Base-by-base conservation (phyloP, 306 rosid species). In the Acmispon strigosus region DNA sequence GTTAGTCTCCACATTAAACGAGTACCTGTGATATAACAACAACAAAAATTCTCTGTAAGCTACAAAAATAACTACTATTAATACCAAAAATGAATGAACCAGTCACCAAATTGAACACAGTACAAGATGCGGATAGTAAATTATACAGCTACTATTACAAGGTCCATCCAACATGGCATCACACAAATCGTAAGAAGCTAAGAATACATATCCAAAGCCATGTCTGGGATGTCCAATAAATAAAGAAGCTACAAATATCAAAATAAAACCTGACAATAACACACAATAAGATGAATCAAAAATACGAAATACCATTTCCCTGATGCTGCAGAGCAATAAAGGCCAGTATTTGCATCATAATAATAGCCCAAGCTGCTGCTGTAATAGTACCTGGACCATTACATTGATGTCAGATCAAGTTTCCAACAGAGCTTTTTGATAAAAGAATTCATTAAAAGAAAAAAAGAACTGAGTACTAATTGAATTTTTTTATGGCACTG, bases 361-460 rank as follows among this genome's bases (percentile, higher is more conserved):
- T 78, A 82, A 70, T 82, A 82, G 78, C 83, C 86, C 72, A 78
- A 70, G 64, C 67, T 82, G 75, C 87, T 84, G 79, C 91, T 88
- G 76, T 88, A 88, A 80, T 88, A 88, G 72, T 86, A 88, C 85
- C 95, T 88, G 84, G 67, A 78, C 70, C 71, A 72, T 51, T 19
- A 49, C 22, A 67, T 29, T 59, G 47, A 41, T 24, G 43, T 78
- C 56, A 58, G 75, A 74, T 42, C 68, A 51, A 57, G 49, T 37
- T 73, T 29, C 56, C 34, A 49, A 64, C 48, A 67, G 6, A 56
- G 14, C 6, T 17, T 55, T 52, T 68, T 68, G 5, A 60, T 41
- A 20, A 66, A 47, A 57, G 32, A 72, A 14, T 66, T 43, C 75
- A 59, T 51, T 5, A 39, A 32, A 39, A 51, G n/a, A 58, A 66